Evolutionary conservation across 2,329 filamentous ascomycete species (phyloP).

Genomic region (Nigrospora osmanthi): DNA sequence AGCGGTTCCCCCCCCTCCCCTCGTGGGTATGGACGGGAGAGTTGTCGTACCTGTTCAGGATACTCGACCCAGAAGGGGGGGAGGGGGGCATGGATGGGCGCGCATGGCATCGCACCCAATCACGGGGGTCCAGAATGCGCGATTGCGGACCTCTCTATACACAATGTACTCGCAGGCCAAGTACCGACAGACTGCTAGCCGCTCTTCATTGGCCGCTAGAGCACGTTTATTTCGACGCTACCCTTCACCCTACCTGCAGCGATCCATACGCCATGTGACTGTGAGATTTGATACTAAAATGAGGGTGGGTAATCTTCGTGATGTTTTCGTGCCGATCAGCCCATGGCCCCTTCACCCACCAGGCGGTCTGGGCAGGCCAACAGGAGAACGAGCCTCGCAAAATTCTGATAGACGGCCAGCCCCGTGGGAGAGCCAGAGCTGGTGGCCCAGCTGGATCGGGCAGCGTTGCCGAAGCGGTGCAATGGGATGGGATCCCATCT

Average conservation of each 20-base stretch:
- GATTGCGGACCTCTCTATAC: too few relatives aligned
- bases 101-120: not conserved
- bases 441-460: too few relatives aligned
- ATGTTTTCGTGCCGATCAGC: constrained; percentile 12
- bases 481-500: constrained; percentile 11
- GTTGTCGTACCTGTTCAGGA: too few relatives aligned
- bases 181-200: constrained; percentile 3
- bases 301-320: constrained; percentile 9
- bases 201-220: constrained; percentile 12
- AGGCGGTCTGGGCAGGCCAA: too few relatives aligned
- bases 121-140: not conserved
- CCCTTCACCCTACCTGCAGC: constrained; percentile 9
- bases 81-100: too few relatives aligned
- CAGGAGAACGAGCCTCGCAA: constrained; percentile 3
- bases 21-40: too few relatives aligned
- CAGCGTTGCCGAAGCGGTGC: constrained; percentile 1
- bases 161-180: not conserved
- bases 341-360: too few relatives aligned
- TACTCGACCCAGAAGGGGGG: not conserved
- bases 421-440: too few relatives aligned
- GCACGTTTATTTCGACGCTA: constrained; percentile 18
- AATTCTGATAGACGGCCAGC: constrained; percentile 2
- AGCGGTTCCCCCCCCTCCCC: too few relatives aligned
- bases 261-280: constrained; percentile 13
- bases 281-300: constrained; percentile 12